Conservation (phyloP, 2,329 filamentous ascomycete genomes). For the Chrysosporium keratinophilum region DNA sequence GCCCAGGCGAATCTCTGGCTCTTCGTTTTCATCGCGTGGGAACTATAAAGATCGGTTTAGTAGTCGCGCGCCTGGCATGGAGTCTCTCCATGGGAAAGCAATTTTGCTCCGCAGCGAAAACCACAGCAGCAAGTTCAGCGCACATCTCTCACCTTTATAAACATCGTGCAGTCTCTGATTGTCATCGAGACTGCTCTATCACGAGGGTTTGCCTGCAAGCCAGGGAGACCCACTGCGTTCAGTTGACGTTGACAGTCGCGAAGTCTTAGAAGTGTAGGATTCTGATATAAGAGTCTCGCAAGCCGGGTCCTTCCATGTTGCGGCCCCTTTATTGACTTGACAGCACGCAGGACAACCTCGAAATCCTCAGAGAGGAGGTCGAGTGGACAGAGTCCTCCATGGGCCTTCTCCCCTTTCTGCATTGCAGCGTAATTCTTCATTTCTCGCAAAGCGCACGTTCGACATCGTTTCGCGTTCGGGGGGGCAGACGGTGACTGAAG, state of each 20-base stretch:
- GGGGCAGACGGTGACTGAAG: constrained; percentile 65
- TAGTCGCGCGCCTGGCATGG: constrained; percentile 1
- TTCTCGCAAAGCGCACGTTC: constrained; percentile 58
- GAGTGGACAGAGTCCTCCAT: constrained; percentile 51
- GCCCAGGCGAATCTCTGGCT: constrained; percentile 48
- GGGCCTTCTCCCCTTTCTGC: constrained; percentile 22
- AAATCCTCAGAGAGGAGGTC: constrained; percentile 46
- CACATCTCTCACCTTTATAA: constrained; percentile 46
- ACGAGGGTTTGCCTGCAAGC: constrained; percentile 28
- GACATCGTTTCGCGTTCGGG: constrained; percentile 51
- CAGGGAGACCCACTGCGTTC: constrained; percentile 28
- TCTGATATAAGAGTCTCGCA: constrained; percentile 27
- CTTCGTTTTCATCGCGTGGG: constrained; percentile 24
- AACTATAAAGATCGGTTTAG: constrained; percentile 22
- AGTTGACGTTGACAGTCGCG: constrained; percentile 27
- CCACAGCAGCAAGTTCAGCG: neutral
- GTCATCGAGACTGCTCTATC: constrained; percentile 65
- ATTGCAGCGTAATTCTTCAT: constrained; percentile 36
- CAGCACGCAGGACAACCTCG: constrained; percentile 37
- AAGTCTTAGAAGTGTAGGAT: constrained; percentile 28
- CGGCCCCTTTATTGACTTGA: constrained; percentile 29
- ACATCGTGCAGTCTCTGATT: constrained; percentile 67
- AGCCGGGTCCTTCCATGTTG: constrained; percentile 25
- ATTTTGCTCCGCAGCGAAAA: neutral
- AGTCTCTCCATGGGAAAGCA: neutral